Evolutionary conservation across 768 basidiomycete genomes (phyloP).

Genomic region (Lentinula lateritia): DNA sequence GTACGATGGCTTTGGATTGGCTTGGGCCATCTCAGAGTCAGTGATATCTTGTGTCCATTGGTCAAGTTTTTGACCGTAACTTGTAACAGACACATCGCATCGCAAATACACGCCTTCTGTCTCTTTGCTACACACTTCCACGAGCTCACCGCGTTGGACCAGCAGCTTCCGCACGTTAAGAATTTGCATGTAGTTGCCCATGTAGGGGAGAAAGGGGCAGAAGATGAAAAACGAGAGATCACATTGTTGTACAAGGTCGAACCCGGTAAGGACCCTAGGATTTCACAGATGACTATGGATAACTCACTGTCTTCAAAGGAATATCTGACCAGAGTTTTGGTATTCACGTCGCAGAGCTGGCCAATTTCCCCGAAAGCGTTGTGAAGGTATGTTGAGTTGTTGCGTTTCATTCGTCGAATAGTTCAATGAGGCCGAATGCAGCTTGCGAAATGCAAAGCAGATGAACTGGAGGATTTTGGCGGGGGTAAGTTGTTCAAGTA

Average conservation of each 20-base stretch:
- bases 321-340: constrained; percentile 97
- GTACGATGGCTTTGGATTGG: constrained; percentile 70
- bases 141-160: constrained; percentile 88
- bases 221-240: constrained; percentile 73
- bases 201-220: constrained; percentile 68
- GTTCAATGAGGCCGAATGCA: background rate
- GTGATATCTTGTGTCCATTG: constrained; percentile 13
- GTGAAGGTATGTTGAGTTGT: constrained; percentile 51
- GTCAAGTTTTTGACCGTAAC: background rate
- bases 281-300: background rate
- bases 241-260: constrained; percentile 93
- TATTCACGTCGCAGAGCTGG: constrained; percentile 96
- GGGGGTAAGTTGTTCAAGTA: constrained; percentile 27
- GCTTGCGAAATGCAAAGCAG: constrained; percentile 90
- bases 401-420: background rate
- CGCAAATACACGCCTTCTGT: constrained; percentile 88
- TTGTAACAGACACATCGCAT: constrained; percentile 76
- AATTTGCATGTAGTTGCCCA: constrained; percentile 96
- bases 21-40: constrained; percentile 98
- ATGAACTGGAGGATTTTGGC: constrained; percentile 85
- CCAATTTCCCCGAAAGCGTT: constrained; percentile 94
- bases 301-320: constrained; percentile 34
- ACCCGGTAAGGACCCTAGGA: constrained; percentile 53
- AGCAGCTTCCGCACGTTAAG: constrained; percentile 81
- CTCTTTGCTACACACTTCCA: constrained; percentile 98